Conservation (phyloP, 371 early-diverging fungal species). For the Apophysomyces elegans region DNA sequence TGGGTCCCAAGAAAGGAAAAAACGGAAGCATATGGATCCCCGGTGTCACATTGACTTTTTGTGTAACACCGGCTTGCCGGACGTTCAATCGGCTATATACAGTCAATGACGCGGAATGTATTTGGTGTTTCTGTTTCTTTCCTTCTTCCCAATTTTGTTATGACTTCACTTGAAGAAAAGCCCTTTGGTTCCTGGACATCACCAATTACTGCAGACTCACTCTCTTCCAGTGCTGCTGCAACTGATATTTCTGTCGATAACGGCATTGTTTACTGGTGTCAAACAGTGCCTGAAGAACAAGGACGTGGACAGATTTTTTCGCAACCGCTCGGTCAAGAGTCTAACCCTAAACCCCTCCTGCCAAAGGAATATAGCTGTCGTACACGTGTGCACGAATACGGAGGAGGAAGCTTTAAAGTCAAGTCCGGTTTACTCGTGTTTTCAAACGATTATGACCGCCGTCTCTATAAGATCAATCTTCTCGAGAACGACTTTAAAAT, state of each 20-base stretch:
- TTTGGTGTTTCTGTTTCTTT: background rate
- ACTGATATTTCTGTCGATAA: constrained; percentile 36
- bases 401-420: constrained; percentile 67
- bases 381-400: constrained; percentile 79
- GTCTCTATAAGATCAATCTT: constrained; percentile 58
- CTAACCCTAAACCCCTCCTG: constrained; percentile 22
- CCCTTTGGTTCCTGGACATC: constrained; percentile 54
- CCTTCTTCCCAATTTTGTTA: constrained; percentile 9
- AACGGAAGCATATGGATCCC: no score
- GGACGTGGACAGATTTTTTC: constrained; percentile 51
- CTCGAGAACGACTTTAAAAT: constrained; percentile 26
- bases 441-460: constrained; percentile 60
- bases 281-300: constrained; percentile 38
- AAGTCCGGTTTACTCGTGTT: constrained; percentile 63
- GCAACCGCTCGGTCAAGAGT: constrained; percentile 16
- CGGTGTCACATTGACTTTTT: no score
- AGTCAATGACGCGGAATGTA: no score
- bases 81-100: no score
- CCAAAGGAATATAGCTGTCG: constrained; percentile 42
- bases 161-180: constrained; percentile 22
- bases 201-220: constrained; percentile 47
- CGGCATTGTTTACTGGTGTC: constrained; percentile 39
- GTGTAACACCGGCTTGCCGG: no score
- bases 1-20: no score
- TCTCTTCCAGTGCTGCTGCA: constrained; percentile 31